Conservation (phyloP, 495 filamentous ascomycete species). For the Chlorociboria aeruginascens region DNA sequence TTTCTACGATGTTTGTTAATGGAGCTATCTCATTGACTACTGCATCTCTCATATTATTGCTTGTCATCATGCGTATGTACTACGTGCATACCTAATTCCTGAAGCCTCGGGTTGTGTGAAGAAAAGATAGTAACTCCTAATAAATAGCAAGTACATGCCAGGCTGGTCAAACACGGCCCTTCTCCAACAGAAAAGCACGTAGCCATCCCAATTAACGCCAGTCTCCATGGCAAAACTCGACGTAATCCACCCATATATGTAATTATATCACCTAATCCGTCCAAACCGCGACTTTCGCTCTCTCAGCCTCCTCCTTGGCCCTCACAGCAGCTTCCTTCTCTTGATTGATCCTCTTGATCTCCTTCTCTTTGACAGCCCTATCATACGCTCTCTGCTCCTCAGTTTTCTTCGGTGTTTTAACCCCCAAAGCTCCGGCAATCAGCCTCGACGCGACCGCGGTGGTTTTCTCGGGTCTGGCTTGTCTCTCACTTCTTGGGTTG, state of each 20-base stretch:
- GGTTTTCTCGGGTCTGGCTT: constrained; percentile 71
- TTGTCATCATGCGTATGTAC: too few species aligned
- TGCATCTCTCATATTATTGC: too few species aligned
- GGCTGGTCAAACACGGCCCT: too few species aligned
- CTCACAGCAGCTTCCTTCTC: constrained; percentile 54
- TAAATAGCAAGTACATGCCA: too few species aligned
- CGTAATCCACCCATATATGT: not conserved
- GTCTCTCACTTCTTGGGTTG: not conserved
- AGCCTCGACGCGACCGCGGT: constrained; percentile 80
- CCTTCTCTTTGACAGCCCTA: constrained; percentile 68
- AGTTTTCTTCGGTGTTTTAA: constrained; percentile 66
- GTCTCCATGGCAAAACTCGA: too few species aligned
- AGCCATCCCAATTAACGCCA: not conserved
- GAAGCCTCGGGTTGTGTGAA: too few species aligned
- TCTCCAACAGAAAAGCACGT: not conserved
- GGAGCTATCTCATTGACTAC: too few species aligned
- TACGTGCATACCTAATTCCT: too few species aligned
- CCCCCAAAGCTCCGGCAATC: constrained; percentile 81
- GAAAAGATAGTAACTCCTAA: too few species aligned
- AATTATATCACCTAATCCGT: constrained; percentile 43
- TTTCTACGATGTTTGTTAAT: too few species aligned
- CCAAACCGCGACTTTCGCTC: constrained; percentile 68
- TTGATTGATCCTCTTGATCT: constrained; percentile 61
- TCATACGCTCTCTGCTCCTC: constrained; percentile 89
- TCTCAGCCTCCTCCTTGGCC: constrained; percentile 56